Evolutionary conservation across 805 yeast genomes (phyloP).

Genomic region (Ogataea sp.): DNA sequence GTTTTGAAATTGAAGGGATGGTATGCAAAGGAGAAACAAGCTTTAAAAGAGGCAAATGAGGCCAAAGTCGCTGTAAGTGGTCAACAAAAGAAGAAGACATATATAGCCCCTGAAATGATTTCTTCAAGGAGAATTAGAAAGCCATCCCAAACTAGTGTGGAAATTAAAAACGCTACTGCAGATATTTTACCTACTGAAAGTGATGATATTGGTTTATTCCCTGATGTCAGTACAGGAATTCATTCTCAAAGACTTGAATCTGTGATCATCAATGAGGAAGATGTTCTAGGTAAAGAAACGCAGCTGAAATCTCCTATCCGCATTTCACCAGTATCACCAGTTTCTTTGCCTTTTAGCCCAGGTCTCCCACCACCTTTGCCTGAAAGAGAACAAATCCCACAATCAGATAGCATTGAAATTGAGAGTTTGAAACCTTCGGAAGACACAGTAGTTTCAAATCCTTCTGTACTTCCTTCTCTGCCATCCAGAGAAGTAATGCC

Average conservation of each 20-base stretch:
- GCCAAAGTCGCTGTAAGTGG: not conserved
- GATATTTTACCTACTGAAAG: not conserved
- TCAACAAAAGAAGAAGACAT: conserved; percentile 6
- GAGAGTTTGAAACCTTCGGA: no score
- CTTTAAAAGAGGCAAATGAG: conserved; percentile 5
- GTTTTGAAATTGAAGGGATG: conserved; percentile 59
- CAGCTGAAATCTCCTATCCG: no score
- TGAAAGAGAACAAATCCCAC: no score
- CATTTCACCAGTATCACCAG: no score
- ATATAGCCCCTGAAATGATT: conserved; percentile 60
- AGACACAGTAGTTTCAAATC: no score
- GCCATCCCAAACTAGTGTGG: not conserved
- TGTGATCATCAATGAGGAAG: no score
- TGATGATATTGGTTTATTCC: not conserved
- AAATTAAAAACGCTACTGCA: not conserved
- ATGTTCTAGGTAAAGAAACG: no score
- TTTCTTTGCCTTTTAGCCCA: no score
- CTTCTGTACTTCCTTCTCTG: no score
- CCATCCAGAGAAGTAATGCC: no score
- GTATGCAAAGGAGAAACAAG: conserved; percentile 45
- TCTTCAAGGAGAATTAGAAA: conserved; percentile 35
- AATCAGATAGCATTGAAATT: no score
- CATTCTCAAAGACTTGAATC: not conserved
- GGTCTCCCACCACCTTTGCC: no score
- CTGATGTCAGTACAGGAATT: not conserved